Evolutionary conservation across 768 basidiomycete genomes (phyloP).

Genomic region (Serpula lacrymans): DNA sequence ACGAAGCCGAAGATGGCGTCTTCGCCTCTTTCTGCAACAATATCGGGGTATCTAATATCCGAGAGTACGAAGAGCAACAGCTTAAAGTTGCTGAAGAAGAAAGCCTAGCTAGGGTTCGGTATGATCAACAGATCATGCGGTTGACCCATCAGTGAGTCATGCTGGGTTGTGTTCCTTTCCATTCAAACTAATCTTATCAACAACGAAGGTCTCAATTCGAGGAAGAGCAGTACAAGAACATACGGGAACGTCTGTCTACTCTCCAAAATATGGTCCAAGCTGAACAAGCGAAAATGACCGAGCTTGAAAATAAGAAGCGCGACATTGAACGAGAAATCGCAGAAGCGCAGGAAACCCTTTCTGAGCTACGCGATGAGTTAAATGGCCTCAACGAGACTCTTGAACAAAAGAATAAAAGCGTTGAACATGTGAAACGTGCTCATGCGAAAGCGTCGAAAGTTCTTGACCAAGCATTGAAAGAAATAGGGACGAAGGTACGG

Average conservation of each 20-base stretch:
- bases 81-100: slow-evolving; percentile 86
- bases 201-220: slow-evolving; percentile 74
- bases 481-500: slow-evolving; percentile 75
- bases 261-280: slow-evolving; percentile 49
- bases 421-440: slow-evolving; percentile 74
- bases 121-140: slow-evolving; percentile 82
- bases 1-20: slow-evolving; percentile 76
- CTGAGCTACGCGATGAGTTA: slow-evolving; percentile 58
- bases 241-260: slow-evolving; percentile 57
- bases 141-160: slow-evolving; percentile 75
- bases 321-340: slow-evolving; percentile 58
- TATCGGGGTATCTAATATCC: slow-evolving; percentile 77
- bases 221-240: slow-evolving; percentile 63
- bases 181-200: slow-evolving; percentile 9
- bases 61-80: slow-evolving; percentile 92
- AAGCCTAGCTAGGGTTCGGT: slow-evolving; percentile 77
- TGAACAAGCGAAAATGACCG: slow-evolving; percentile 52
- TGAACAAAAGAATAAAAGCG: slow-evolving; percentile 68
- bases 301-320: slow-evolving; percentile 52
- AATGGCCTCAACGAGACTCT: slow-evolving; percentile 56
- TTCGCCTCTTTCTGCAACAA: slow-evolving; percentile 76
- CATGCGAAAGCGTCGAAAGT: slow-evolving; percentile 67
- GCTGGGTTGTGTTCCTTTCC: slow-evolving; percentile 1
- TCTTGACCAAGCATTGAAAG: slow-evolving; percentile 86
- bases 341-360: slow-evolving; percentile 52